Evolutionary conservation across 2,329 filamentous ascomycete genomes (phyloP), one percentile per base, ranked within the genome.

Genomic region (Cytospora schulzeri): DNA sequence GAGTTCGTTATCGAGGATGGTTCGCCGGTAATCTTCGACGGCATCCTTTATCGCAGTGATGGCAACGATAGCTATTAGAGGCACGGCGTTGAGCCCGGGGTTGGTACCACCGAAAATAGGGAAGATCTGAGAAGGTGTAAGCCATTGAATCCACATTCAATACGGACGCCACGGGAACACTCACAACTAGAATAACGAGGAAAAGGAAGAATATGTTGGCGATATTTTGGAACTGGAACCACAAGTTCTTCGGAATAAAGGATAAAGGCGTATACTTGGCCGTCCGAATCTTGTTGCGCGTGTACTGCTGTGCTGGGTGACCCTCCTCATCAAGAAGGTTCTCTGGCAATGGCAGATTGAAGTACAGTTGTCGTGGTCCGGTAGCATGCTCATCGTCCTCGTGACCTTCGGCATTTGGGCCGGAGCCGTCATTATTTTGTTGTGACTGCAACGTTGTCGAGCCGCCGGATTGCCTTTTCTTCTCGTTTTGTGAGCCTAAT

Each of bases 121-220:
- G 78, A 98, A 98, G 75, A 96, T 91, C 95, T 98, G 78, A 28
- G 68, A 67, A 24, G 71, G 76, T 70, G 76, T 69, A 60, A 69
- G 61, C 63, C 60, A 31, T 33, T 24, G 28, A 50, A 38, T 19
- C 61, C 50, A 12, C 9, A 24, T 3, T 22, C n/a, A 24, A 5
- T 45, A 8, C 1, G 14, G n/a, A 5, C n/a, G 11, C 3, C 45
- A 24, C 12, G 4, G 17, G 31, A 38, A 57, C 26, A 63, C 93
- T 83, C 89, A 98, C 95, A 73, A 90, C 89, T 66, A 99, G 85
- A 74, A 99, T 96, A 75, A 97, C 93, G 72, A 94, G 85, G 79
- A 98, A 97, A 71, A 98, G 83, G 84, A 99, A 99, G 80, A 98
- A 99, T 61, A 98, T 90, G 77, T 99, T 99, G 74, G 95, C 95